phyloP scores from a whole-genome alignment of 768 basidiomycete species.

The Trametes cinnabarina region DNA sequence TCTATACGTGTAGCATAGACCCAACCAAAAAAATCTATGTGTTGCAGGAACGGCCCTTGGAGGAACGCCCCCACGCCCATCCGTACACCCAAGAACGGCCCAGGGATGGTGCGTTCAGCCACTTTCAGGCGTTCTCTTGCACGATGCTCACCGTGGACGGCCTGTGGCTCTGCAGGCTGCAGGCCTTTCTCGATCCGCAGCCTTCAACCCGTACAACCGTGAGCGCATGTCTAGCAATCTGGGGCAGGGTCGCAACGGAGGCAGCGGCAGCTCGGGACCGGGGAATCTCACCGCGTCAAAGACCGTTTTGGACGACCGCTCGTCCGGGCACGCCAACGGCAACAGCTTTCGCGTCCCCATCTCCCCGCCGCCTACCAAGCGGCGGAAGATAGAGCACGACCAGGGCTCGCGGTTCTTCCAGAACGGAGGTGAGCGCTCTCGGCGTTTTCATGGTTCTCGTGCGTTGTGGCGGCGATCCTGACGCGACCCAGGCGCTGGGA shows the following conservation, averaged over 20 bases:
- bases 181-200: not conserved
- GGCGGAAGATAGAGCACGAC: not conserved
- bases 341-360: too few species aligned
- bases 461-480: not conserved
- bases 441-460: not conserved
- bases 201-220: not conserved
- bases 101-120: slow-evolving; percentile 4
- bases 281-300: not conserved
- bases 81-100: not conserved
- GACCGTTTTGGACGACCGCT: not conserved
- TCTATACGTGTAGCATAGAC: not conserved
- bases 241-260: not conserved
- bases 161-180: not conserved
- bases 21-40: too few species aligned
- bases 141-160: not conserved
- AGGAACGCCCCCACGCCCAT: not conserved
- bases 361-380: not conserved
- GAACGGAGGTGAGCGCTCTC: not conserved
- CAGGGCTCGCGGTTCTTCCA: not conserved
- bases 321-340: too few species aligned
- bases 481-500: not conserved
- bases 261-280: not conserved
- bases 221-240: not conserved
- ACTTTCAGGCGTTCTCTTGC: not conserved
- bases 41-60: not conserved